phyloP scores from a whole-genome alignment of 495 filamentous ascomycete genomes.

The Xylaria palmicola region DNA sequence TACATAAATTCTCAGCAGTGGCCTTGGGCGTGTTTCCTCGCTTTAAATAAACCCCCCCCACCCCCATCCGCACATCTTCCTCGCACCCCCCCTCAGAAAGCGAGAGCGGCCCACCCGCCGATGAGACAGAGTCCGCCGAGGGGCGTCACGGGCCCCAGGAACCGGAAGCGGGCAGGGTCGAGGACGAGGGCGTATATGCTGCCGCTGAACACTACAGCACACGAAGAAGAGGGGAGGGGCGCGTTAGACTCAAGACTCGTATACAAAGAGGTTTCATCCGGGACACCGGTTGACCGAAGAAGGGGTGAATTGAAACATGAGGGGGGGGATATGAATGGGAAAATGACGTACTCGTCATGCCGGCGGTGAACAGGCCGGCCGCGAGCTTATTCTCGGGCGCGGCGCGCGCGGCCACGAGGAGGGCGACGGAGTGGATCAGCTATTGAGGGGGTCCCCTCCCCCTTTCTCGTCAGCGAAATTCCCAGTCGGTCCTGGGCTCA shows the following conservation, averaged over 20 bases:
- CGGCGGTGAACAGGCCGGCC: slow-evolving; percentile 41
- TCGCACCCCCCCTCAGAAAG: slow-evolving; percentile 18
- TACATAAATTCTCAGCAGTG: no score
- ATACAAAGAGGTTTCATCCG: no score
- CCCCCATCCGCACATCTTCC: no score
- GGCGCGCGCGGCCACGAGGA: slow-evolving; percentile 46
- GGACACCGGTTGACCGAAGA: no score
- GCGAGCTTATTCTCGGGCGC: slow-evolving; percentile 38
- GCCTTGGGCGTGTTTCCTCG: no score
- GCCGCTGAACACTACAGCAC: slow-evolving; percentile 62
- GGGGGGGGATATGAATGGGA: slow-evolving; percentile 36
- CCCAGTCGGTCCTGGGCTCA: no score
- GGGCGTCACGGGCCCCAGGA: slow-evolving; percentile 59
- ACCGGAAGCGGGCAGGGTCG: slow-evolving; percentile 54
- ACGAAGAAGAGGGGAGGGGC: not conserved
- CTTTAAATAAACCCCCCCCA: no score
- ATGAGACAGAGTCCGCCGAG: slow-evolving; percentile 55
- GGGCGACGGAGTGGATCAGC: slow-evolving; percentile 57
- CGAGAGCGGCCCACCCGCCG: slow-evolving; percentile 28
- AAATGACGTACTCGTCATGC: slow-evolving; percentile 36
- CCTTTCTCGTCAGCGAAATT: no score
- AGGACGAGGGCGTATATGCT: slow-evolving; percentile 59
- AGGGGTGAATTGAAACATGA: no score
- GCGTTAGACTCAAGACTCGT: not conserved
- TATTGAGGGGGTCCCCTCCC: no score